These are phyloP conservation scores for Cucurbita ficifolia DNA, from an alignment of 306 rosid species.

Conservation along the genomic window DNA sequence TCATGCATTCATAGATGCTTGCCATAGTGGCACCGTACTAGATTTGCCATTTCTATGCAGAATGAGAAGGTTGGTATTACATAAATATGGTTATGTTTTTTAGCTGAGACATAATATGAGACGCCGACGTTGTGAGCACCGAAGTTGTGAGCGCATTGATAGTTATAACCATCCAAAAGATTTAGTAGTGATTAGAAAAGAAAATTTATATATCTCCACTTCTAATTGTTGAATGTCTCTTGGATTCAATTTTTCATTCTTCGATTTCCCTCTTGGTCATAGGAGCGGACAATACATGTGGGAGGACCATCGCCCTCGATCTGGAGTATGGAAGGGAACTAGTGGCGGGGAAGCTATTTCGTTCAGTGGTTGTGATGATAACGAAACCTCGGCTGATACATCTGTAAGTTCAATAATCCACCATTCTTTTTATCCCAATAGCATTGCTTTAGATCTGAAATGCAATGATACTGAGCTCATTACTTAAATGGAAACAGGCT, in stretches of 20 bases:
- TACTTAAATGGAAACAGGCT: constrained; percentile 43
- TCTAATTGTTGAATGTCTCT: neutral
- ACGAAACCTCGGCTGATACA: constrained; percentile 96
- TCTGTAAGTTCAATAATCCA: constrained; percentile 43
- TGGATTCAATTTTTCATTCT: neutral
- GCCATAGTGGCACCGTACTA: constrained; percentile 92
- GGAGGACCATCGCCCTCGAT: constrained; percentile 97
- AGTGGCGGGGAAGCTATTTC: constrained; percentile 87
- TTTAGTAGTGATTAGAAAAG: neutral
- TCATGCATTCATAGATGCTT: constrained; percentile 89
- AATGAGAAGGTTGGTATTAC: constrained; percentile 64
- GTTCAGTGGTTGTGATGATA: constrained; percentile 83
- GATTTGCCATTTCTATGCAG: constrained; percentile 96
- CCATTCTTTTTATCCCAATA: neutral
- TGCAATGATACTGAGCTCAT: constrained; percentile 3
- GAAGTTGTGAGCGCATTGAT: neutral
- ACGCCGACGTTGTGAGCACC: neutral
- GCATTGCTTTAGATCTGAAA: neutral
- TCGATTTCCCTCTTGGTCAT: constrained; percentile 1
- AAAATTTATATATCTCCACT: neutral
- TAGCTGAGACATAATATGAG: neutral
- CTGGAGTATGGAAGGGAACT: constrained; percentile 90
- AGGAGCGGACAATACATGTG: constrained; percentile 74
- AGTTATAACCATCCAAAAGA: neutral
- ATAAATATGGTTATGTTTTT: neutral